Evolutionary conservation across 2,329 filamentous ascomycete genomes (phyloP).

Genomic region (Monosporascus sp.): DNA sequence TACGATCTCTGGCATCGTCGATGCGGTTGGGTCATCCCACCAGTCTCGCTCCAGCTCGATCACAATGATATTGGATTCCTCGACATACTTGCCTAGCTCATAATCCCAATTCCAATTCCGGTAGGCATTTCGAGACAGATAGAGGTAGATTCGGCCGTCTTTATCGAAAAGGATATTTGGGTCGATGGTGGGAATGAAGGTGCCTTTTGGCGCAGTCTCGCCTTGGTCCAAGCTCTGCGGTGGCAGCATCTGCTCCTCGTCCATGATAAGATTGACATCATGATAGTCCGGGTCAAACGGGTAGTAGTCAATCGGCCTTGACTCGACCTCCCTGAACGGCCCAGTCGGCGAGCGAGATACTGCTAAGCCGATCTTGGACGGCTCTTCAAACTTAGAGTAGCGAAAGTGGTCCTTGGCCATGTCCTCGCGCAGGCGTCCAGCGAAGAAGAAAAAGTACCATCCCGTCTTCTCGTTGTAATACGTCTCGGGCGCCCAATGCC

Average conservation of each 20-base stretch:
- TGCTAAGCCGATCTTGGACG: slow-evolving; percentile 29
- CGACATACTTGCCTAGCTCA: slow-evolving; percentile 27
- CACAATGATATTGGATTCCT: slow-evolving; percentile 32
- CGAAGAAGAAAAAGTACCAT: slow-evolving; percentile 33
- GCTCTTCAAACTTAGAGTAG: slow-evolving; percentile 30
- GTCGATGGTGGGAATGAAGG: slow-evolving; percentile 26
- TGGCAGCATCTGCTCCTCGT: slow-evolving; percentile 28
- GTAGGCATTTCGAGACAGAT: slow-evolving; percentile 30
- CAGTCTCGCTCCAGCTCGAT: slow-evolving; percentile 28
- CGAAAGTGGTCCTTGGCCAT: slow-evolving; percentile 27
- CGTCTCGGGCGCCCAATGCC: slow-evolving; percentile 31
- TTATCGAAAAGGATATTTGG: slow-evolving; percentile 12
- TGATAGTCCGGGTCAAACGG: slow-evolving; percentile 30
- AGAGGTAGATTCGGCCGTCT: slow-evolving; percentile 16
- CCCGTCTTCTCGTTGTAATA: slow-evolving; percentile 30
- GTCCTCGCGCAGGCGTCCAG: slow-evolving; percentile 27
- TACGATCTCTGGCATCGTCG: slow-evolving; percentile 28
- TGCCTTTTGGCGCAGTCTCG: slow-evolving; percentile 25
- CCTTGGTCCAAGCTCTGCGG: slow-evolving; percentile 23
- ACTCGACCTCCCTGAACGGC: slow-evolving; percentile 26
- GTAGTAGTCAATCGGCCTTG: slow-evolving; percentile 28
- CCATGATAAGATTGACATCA: slow-evolving; percentile 33
- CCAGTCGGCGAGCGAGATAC: slow-evolving; percentile 29
- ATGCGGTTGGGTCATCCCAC: slow-evolving; percentile 29
- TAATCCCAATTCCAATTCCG: slow-evolving; percentile 32